Base-by-base conservation (phyloP, 1,284 basidiomycete species). In the Rhodofomes roseus region DNA sequence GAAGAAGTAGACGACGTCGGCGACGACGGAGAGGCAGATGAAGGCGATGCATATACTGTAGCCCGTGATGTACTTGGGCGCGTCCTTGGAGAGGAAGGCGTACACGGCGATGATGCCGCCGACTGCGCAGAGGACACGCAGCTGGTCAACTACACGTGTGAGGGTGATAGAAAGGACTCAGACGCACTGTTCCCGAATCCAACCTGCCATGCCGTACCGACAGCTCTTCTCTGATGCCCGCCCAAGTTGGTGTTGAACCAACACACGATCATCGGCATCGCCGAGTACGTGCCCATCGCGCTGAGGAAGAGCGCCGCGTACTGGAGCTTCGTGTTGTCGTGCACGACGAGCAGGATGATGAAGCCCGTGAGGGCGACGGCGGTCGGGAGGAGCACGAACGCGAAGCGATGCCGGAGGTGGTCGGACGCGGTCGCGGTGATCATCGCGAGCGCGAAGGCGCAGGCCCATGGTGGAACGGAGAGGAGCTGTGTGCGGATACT, bases 381-480 rank as follows among this genome's bases (percentile, higher is more conserved):
- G n/a, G 62, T 63, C 11, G 66, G 62, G 4, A 67, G 39, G 40
- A 73, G 58, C n/a, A 65, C 61, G 62, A 73, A 73, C 1, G 64
- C 43, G 65, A 71, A 73, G 27, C 70, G 69, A 55, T 66, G 66
- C 20, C 63, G 63, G 29, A 68, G 54, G 54, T 59, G 62, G 61
- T 72, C 70, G 4, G 70, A 72, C 31, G 65, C 40, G 34, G 61
- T 62, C 39, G 70, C 68, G 55, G 66, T 60, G 41, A 69, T 41
- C 70, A 75, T 70, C 27, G 71, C 67, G 43, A 71, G 66, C 9
- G 68, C 66, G 62, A 74, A 74, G 31, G 71, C 71, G 52, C 68
- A 69, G 12, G 69, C 71, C 63, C 77, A 81, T 4, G 80, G 79
- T 8, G 81, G 82, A 12, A 84, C 81, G 16, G 81, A 80, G 69